Evolutionary conservation across 768 basidiomycete genomes (phyloP), one percentile per base, ranked within the genome.

Genomic region (Mycena sanguinolenta): DNA sequence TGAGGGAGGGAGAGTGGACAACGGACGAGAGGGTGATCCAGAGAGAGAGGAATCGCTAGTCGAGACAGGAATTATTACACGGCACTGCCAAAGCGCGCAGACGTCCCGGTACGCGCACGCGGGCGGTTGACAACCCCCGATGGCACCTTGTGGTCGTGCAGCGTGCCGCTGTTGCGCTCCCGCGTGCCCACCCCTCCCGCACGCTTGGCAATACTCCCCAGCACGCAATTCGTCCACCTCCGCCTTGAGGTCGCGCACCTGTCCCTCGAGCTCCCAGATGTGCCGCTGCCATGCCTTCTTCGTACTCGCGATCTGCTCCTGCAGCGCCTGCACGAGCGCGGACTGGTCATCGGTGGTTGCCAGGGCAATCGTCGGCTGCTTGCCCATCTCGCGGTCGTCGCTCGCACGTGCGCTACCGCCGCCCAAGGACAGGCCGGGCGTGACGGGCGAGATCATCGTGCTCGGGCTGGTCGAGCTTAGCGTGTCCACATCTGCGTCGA

Each of bases 221-320:
- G 79, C 79, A 55, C 85, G 88, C 49, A 90, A 79, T 28, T 84
- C 86, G 38, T 91, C 90, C 38, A 95, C 77, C 77, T 95, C 92
- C 23, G 86, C 84, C 71, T 92, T 90, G 66, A 95, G 82, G 76
- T 91, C 90, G 57, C 87, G 87, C 53, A 95, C 87, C 76, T 92
- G 91, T 16, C 88, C 87, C 75, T 92, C 92, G 59, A 95, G 81
- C 75, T 94, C 93, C 90, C 87, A 89, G 59, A 94, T 86, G 67
- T 92, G 90, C 66, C 84, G 87, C 75, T 93, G 91, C 91, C 91
- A 94, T 25, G 86, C 87, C 72, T 86, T 85, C 63, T 90, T 89
- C 28, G 89, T 80, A 12, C 83, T 82, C 42, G 80, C 75, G 42
- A 94, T 82, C 77, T 93, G 89, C 36, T 92, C 88, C 75, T 90